These are phyloP conservation scores for Aschersonia sp. DNA, from an alignment of 2,329 filamentous ascomycete species.

Conservation along the genomic window DNA sequence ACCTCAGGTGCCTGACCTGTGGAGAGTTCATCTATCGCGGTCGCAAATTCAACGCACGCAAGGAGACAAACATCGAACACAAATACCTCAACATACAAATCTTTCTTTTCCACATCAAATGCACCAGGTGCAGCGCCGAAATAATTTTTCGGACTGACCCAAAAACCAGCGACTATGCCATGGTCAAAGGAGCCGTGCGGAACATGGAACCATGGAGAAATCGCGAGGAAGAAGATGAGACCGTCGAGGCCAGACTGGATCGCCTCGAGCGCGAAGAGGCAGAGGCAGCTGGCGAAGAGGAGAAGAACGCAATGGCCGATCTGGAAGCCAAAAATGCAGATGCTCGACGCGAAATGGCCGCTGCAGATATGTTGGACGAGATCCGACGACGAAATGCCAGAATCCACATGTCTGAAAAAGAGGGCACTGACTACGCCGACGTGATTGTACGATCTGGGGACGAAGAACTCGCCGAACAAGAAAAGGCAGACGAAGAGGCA, in stretches of 20 bases:
- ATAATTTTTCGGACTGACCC: conserved; percentile 93
- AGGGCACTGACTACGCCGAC: conserved; percentile 46
- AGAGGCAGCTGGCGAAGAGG: conserved; percentile 47
- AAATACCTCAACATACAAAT: conserved; percentile 81
- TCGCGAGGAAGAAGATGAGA: conserved; percentile 51
- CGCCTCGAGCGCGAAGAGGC: conserved; percentile 64
- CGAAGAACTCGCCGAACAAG: conserved; percentile 47
- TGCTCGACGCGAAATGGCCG: conserved; percentile 88
- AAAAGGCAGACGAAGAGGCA: conserved; percentile 71
- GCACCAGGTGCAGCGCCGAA: conserved; percentile 71
- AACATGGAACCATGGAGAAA: conserved; percentile 88
- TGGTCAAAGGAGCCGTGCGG: conserved; percentile 68
- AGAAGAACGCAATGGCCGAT: conserved; percentile 87
- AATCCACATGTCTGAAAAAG: conserved; percentile 60
- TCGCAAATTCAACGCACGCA: conserved; percentile 88
- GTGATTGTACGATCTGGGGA: conserved; percentile 39
- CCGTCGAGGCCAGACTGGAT: conserved; percentile 75
- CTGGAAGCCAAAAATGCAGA: conserved; percentile 88
- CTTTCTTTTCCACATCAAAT: conserved; percentile 70
- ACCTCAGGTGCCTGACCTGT: conserved; percentile 29
- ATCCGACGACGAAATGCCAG: conserved; percentile 84
- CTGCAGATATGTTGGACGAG: conserved; percentile 90
- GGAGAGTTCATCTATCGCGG: conserved; percentile 82
- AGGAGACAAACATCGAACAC: conserved; percentile 78
- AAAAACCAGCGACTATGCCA: conserved; percentile 82